Conservation (phyloP, 352 stramenopile genomes). For the Phytophthora sp. region DNA sequence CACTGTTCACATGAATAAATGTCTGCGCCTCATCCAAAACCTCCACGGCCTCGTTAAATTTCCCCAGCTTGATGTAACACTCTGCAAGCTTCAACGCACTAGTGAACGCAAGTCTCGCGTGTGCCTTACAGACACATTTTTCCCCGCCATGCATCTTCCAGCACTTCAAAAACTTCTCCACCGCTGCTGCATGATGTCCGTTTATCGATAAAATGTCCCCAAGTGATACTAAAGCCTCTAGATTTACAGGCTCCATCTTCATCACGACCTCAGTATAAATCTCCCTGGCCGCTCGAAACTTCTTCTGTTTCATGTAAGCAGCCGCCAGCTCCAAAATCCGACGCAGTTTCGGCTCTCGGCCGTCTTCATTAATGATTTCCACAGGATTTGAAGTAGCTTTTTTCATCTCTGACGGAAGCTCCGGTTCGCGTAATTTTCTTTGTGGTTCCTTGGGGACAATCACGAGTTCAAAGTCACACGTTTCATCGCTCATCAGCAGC, state of each 20-base stretch:
- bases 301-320: conserved; percentile 50
- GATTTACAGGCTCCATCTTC: conserved; percentile 40
- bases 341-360: conserved; percentile 32
- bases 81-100: conserved; percentile 52
- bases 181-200: conserved; percentile 45
- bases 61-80: conserved; percentile 47
- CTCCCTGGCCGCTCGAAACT: conserved; percentile 54
- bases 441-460: conserved; percentile 30
- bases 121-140: conserved; percentile 26
- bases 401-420: conserved; percentile 2
- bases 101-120: conserved; percentile 42
- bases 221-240: conserved; percentile 56
- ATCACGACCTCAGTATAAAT: conserved; percentile 57
- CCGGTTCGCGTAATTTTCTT: conserved; percentile 7
- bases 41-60: conserved; percentile 35
- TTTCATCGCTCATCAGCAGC: conserved; percentile 2
- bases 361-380: conserved; percentile 16
- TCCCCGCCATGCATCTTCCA: conserved; percentile 39
- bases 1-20: conserved; percentile 46
- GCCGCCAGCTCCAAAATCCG: conserved; percentile 45
- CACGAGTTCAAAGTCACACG: conserved; percentile 51
- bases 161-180: conserved; percentile 46
- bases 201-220: conserved; percentile 60
- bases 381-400: conserved; percentile 3
- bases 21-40: conserved; percentile 53